Percentiles rank a stretch among this genome's conserved stretches.
These are phyloP conservation scores for Hymenoscyphus linearis DNA, from an alignment of 2,329 filamentous ascomycete genomes.

Conservation along the genomic window DNA sequence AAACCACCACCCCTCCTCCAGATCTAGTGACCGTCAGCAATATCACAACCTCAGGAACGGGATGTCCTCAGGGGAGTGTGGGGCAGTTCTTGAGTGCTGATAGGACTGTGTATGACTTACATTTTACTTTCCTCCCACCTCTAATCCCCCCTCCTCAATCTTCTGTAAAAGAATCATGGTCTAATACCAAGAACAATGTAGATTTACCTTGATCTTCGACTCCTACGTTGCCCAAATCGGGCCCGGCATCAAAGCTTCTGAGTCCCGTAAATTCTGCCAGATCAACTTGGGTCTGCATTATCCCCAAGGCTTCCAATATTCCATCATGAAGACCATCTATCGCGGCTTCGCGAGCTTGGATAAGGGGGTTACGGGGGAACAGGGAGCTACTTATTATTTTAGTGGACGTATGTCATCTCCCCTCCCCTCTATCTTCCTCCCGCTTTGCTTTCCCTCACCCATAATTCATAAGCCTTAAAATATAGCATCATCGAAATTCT, in stretches of 20 bases:
- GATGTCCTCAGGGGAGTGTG: constrained; percentile 8
- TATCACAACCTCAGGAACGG: constrained; percentile 12
- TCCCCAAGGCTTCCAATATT: constrained; percentile 15
- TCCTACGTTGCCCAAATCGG: constrained; percentile 10
- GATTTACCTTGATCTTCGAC: constrained; percentile 13
- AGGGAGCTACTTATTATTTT: constrained; percentile 15
- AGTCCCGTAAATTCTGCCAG: constrained; percentile 14
- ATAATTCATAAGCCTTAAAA: too few species aligned
- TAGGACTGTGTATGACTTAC: constrained; percentile 1
- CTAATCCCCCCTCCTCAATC: background rate
- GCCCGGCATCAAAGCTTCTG: background rate
- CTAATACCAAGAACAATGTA: background rate
- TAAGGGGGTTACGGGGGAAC: constrained; percentile 6
- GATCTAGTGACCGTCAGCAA: constrained; percentile 8
- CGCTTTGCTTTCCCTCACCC: background rate
- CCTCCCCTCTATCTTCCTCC: background rate
- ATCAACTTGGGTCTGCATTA: constrained; percentile 16
- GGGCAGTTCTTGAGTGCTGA: constrained; percentile 9
- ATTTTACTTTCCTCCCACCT: background rate
- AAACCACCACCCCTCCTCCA: background rate
- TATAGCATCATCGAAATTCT: too few species aligned
- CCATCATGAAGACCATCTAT: constrained; percentile 10
- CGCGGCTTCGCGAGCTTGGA: constrained; percentile 10
- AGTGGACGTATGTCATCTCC: constrained; percentile 5
- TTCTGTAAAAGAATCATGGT: background rate